Base-by-base conservation (phyloP, 495 filamentous ascomycete genomes). In the Tuber brumale region DNA sequence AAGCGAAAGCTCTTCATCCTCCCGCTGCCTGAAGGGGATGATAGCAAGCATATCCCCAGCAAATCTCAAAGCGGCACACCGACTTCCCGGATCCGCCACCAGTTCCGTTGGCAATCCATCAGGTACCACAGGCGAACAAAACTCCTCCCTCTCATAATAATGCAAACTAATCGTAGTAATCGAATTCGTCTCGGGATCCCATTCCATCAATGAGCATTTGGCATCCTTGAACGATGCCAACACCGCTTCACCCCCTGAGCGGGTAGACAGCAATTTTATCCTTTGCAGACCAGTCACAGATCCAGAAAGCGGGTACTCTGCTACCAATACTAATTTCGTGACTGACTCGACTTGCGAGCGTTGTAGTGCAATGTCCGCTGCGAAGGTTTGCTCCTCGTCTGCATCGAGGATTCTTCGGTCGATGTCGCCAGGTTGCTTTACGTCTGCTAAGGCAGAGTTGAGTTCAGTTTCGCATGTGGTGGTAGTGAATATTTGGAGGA, bases 121-220 rank as follows among this genome's bases (percentile, higher is more conserved):
- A 91, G 94, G 80, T 87, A 91, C 44, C 88, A 88, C 76, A 94
- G 86, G 80, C 12, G 76, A 75, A 75, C 73, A 75, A 35, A 83
- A 83, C 73, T 97, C 94, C 81, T 97, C 94, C 83, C 94, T 89
- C 83, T 99, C 95, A 83, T 98, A 99, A 85, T 94, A 97, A 85
- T 99, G 95, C 79, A 99, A 94, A 42, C 94, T 97, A 75, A 94
- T 89, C 21, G 95, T 99, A 42, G 89, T 89, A 72, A 98, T 89
- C 39, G 88, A 87, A 82, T 93, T 86, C 57, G 88, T 88, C 80
- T 92, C 90, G 31, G 92, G 90, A 83, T 99, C 93, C 95, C 95
- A 99, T 86, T 97, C 93, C 72, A 97, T 89, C 85, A 98, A 86
- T 83, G 92, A 94, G 76, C 97, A 87, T 84, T 95, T 97, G 41